Evolutionary conservation across 1,284 basidiomycete genomes (phyloP).

Genomic region (Ustilago xerochloae): DNA sequence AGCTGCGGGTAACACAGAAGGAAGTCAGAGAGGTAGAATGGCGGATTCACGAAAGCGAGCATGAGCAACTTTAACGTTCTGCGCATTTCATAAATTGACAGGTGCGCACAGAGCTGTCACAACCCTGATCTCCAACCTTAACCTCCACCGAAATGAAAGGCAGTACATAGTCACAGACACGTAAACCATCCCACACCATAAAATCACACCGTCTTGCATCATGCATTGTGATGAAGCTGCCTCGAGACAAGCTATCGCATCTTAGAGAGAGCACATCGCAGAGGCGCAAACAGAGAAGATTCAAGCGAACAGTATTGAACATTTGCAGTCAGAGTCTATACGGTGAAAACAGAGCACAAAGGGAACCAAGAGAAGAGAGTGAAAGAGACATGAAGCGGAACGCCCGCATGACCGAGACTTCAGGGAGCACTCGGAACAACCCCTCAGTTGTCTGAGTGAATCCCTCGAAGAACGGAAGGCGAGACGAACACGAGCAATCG

Average conservation of each 20-base stretch:
- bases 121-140: neutral
- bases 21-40: neutral
- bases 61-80: too few species aligned
- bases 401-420: too few species aligned
- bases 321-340: conserved; percentile 40
- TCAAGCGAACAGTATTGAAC: neutral
- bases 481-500: neutral
- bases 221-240: too few species aligned
- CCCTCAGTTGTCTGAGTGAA: conserved; percentile 27
- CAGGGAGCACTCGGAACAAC: conserved; percentile 13
- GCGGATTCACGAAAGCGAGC: neutral
- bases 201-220: too few species aligned
- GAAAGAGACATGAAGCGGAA: neutral
- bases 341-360: conserved; percentile 23
- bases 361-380: conserved; percentile 6
- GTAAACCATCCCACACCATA: too few species aligned
- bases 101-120: neutral
- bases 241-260: too few species aligned
- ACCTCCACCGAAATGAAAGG: neutral
- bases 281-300: too few species aligned
- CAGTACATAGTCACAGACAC: too few species aligned
- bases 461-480: neutral
- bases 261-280: too few species aligned
- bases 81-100: neutral
- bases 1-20: neutral